Evolutionary conservation across 2,329 filamentous ascomycete species (phyloP).

Genomic region (Fusarium duplospermum): DNA sequence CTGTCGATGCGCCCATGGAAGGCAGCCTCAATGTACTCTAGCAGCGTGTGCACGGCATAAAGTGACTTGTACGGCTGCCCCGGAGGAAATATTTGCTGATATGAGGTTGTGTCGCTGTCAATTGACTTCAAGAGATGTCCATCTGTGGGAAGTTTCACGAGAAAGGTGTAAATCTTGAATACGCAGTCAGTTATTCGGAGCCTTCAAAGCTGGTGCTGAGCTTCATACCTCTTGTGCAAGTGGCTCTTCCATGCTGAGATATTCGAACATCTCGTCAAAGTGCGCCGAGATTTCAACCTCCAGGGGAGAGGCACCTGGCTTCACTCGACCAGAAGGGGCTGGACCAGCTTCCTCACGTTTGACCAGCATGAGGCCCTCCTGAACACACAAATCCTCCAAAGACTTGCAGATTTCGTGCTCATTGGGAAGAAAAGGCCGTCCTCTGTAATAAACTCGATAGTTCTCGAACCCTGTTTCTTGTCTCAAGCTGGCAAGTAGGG

Average conservation of each 20-base stretch:
- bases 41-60: conserved; percentile 77
- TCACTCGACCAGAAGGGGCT: conserved; percentile 57
- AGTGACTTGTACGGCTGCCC: conserved; percentile 78
- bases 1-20: conserved; percentile 45
- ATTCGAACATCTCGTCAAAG: conserved; percentile 85
- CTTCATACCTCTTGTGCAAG: conserved; percentile 72
- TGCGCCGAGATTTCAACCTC: conserved; percentile 85
- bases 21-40: conserved; percentile 66
- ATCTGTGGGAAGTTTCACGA: conserved; percentile 77
- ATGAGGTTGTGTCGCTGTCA: conserved; percentile 62
- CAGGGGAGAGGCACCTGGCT: conserved; percentile 68
- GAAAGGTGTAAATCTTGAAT: conserved; percentile 73
- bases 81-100: conserved; percentile 73
- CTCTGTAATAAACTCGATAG: conserved; percentile 78
- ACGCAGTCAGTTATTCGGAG: conserved; percentile 30
- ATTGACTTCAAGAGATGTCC: conserved; percentile 70
- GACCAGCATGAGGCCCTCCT: conserved; percentile 74
- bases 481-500: conserved; percentile 74
- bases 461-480: conserved; percentile 80
- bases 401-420: conserved; percentile 70
- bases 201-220: background rate
- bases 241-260: conserved; percentile 78
- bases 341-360: conserved; percentile 65
- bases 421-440: conserved; percentile 71
- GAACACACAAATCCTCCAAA: conserved; percentile 75